phyloP scores from a whole-genome alignment of 2,329 filamentous ascomycete genomes.

The Rhynchosporium secalis region DNA sequence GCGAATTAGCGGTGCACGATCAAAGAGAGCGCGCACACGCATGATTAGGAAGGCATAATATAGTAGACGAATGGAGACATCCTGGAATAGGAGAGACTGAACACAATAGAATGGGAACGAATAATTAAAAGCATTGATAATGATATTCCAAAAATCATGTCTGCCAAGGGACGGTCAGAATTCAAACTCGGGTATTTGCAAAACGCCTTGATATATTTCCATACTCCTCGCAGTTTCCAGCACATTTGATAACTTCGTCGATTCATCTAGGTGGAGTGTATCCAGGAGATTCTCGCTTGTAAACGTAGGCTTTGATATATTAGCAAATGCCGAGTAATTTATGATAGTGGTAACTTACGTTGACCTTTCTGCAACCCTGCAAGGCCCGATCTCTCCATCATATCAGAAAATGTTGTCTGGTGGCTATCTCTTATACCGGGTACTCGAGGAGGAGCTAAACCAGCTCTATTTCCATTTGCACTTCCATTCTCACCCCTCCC shows the following conservation, averaged over 20 bases:
- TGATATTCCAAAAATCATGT: no score
- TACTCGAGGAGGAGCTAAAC: slow-evolving; percentile 3
- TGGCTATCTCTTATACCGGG: slow-evolving; percentile 24
- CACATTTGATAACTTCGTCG: no score
- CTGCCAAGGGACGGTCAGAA: background rate
- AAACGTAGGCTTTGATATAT: slow-evolving; percentile 21
- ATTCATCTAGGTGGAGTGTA: slow-evolving; percentile 16
- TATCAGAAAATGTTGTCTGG: slow-evolving; percentile 51
- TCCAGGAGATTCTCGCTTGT: slow-evolving; percentile 21
- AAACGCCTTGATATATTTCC: background rate
- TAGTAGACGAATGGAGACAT: no score
- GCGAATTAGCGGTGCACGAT: no score
- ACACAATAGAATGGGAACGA: no score
- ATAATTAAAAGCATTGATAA: no score
- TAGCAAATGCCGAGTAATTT: background rate
- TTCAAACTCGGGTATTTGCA: slow-evolving; percentile 2
- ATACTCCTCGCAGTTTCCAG: background rate
- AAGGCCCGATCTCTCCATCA: slow-evolving; percentile 51
- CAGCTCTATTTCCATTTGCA: background rate
- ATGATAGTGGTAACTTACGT: slow-evolving; percentile 29
- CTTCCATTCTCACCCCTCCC: background rate
- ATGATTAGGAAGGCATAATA: no score
- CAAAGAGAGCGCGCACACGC: no score
- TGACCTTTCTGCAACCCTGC: slow-evolving; percentile 40
- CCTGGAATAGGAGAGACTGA: no score